Evolutionary conservation across 306 rosid species (phyloP), one percentile per base, ranked within the genome.

Genomic region (Cucurbita ficifolia): DNA sequence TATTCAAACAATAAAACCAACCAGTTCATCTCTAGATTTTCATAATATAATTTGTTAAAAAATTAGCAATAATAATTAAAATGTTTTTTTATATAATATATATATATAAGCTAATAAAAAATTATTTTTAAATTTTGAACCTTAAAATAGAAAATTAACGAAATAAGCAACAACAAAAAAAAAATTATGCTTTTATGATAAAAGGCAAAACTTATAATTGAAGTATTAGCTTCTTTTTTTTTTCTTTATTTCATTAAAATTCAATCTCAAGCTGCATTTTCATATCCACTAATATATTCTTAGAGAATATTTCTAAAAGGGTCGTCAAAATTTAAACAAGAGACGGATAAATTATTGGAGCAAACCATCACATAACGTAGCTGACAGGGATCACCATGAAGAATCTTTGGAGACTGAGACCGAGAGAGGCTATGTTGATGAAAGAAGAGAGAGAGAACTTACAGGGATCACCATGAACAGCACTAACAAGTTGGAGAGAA

Each of bases 401-500:
- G 9, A 3, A 54, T 3, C 9, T 54, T 0, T 19, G 6, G 16
- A 29, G 33, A 29, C 1, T 22, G 24, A 29, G 33, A 29, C 33
- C 33, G 0, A 29, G 51, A 11, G 16, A 46, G 13, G 0, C 14
- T 49, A 29, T 29, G 2, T 5, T 49, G 53, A 4, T 13, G 8
- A 49, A 49, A 49, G 53, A 48, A 0, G 18, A 5, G 17, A 61
- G 10, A 33, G 60, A 16, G 8, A 64, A 43, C 71, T 63, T 46
- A 82, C 80, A 55, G 18, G 72, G 52, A 42, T 76, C 76, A 1
- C 61, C 76, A 72, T 74, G 1, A n/a, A 46, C 19, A 3, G 58
- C 17, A 48, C 71, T 74, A 12, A 74, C 45, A 5, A 74, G 77
- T 36, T 59, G 77, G 7, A 74, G 77, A 45, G 59, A 58, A 59